Evolutionary conservation across 148 eudicot species (phyloP), one percentile per base, ranked within the genome.

Genomic region (Silene latifolia): DNA sequence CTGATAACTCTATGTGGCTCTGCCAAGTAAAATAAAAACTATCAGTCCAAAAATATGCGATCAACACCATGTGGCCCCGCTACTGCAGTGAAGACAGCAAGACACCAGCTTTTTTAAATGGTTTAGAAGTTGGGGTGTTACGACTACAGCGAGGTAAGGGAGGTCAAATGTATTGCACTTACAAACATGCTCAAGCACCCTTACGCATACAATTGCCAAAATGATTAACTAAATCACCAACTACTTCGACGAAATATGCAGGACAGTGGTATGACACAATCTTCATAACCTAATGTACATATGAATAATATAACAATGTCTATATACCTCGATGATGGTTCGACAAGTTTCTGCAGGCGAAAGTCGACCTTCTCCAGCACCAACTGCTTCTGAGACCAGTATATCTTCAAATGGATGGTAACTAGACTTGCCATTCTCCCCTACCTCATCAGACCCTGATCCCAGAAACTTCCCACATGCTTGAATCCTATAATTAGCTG

Each of bases 371-470:
- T 89, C 93, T 51, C 77, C 96, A 67, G 79, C 76, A 76, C 75
- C 90, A 47, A 79, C 6, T 9, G 63, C 51, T 71, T 87, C 87
- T 2, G 90, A 78, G 47, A 85, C 93, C 13, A 75, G 73, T 85
- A 95, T 88, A 56, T 95, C 97, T 78, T 95, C 98, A 77, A 79
- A 90, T 25, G 97, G 98, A 79, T 95, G 98, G 73, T 92, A 95
- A 53, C 75, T 76, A 24, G 89, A 85, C 83, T 90, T 89, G 9
- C 80, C 87, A 80, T 83, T 88, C 63, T 78, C 91, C 74, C 85
- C 87, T 25, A 85, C 60, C 27, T 90, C 88, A 84, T 87, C 90
- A 8, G 85, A 80, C 64, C 82, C 86, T 23, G 89, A 75, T 14
- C 90, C 86, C 15, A 83, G 74, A 74, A 56, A 83, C 79, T 85